Evolutionary conservation across 202 grass and related monocot species (phyloP).

Genomic region (Alloteropsis angusta): DNA sequence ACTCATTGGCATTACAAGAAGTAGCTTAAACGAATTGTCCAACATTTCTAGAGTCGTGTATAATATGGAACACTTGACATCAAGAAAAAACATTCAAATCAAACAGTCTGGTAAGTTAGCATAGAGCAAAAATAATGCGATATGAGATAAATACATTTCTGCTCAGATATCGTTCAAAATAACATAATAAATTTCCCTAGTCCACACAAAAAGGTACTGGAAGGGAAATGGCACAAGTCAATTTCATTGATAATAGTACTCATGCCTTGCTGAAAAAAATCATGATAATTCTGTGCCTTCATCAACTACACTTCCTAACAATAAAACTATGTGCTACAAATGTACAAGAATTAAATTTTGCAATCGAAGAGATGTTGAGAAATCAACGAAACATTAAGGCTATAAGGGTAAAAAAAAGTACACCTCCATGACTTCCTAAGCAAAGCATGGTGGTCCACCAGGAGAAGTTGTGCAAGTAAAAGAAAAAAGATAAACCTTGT

Average conservation of each 20-base stretch:
- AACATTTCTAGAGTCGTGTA: background rate
- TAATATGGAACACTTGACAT: background rate
- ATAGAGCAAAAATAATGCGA: background rate
- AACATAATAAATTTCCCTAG: background rate
- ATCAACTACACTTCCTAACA: background rate
- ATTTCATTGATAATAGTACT: background rate
- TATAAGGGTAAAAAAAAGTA: background rate
- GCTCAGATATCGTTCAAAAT: background rate
- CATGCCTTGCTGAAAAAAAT: background rate
- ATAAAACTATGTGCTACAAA: background rate
- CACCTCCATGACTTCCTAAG: background rate
- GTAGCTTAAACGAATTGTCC: background rate
- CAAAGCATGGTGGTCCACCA: background rate
- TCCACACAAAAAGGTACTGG: background rate
- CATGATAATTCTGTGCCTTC: background rate
- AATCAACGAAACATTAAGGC: background rate
- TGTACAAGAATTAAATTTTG: background rate
- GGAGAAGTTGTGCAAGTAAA: background rate
- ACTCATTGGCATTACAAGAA: background rate
- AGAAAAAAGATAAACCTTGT: background rate
- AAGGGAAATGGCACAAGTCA: background rate
- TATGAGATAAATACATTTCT: background rate
- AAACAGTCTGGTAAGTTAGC: constrained; percentile 5
- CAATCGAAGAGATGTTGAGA: background rate
- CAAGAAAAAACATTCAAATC: background rate